Evolutionary conservation across 2,329 filamentous ascomycete species (phyloP), one percentile per base, ranked within the genome.

Genomic region (Nemania abortiva): DNA sequence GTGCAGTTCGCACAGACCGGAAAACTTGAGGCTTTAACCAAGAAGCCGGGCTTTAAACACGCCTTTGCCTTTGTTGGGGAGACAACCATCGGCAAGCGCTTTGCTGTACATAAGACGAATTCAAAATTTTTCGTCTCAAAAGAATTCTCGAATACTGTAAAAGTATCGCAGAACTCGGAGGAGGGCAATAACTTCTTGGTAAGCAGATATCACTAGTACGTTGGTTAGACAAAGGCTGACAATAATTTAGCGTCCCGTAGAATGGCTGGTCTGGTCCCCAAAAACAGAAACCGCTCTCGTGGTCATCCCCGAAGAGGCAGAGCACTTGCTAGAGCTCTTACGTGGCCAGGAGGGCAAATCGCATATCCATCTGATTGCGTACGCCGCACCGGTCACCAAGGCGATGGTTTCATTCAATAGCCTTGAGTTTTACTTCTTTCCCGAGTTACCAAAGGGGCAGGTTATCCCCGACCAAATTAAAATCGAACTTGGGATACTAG

Each of bases 271-370:
- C 0, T 91, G 86, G 84, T 87, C 84, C 66, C 72, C 73, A 0
- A 11, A 70, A 0, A 79, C 80, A 0, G 74, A 86, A 7, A 84
- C 81, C 0, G 90, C 85, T 0, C 70, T 92, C 0, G 76, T 92
- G 1, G 74, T 92, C 1, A 88, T 87, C 31, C 87, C 89, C 0
- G 90, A 92, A 71, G 90, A 92, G 75, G 88, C 85, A 0, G 88
- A 92, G 64, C 56, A 74, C 0, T 70, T 91, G 0, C 81, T 92
- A 2, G 82, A 82, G 0, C 69, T 82, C 0, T 70, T 90, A 6
- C 77, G 77, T 1, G 27, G 10, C 6, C 6, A 2, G 7, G 63
- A 47, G 18, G 47, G n/a, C 10, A 11, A 56, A 22, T 64, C 72
- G 0, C 13, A 10, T 4, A 82, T 83, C 0, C 82, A 87, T 61